These are phyloP conservation scores for Malus hybrid DNA, from an alignment of 331 rosid genomes.

Conservation along the genomic window DNA sequence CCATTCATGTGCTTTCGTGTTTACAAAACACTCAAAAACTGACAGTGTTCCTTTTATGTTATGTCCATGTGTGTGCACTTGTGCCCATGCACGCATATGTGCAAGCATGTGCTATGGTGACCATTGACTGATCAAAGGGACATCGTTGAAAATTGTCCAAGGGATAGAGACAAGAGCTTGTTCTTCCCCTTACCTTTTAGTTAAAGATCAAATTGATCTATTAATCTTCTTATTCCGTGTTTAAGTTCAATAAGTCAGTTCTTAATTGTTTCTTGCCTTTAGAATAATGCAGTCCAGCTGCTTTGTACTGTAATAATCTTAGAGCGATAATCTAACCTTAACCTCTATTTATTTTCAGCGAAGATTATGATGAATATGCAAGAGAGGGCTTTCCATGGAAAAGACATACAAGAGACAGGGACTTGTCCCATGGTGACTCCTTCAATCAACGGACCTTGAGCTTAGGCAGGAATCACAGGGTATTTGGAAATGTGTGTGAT, in stretches of 20 bases:
- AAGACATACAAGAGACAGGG: slow-evolving; percentile 57
- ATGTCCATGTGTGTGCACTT: background rate
- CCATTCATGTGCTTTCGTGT: background rate
- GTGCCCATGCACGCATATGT: background rate
- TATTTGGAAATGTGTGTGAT: slow-evolving; percentile 35
- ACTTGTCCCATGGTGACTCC: slow-evolving; percentile 38
- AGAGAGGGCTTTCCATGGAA: slow-evolving; percentile 67
- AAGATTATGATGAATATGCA: slow-evolving; percentile 41
- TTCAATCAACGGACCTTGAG: slow-evolving; percentile 33
- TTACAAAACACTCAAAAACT: background rate
- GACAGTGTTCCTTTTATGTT: background rate
- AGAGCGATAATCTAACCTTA: slow-evolving; percentile 2
- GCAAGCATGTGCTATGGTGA: background rate
- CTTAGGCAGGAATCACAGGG: slow-evolving; percentile 33
- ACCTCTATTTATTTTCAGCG: slow-evolving; percentile 42
- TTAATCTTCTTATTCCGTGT: background rate
- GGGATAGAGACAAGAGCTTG: background rate
- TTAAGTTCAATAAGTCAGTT: background rate
- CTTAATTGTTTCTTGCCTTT: background rate
- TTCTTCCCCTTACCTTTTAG: background rate
- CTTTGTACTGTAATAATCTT: background rate
- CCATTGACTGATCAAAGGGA: background rate
- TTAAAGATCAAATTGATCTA: background rate
- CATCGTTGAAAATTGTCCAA: background rate
- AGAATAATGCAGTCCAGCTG: background rate